Evolutionary conservation across 1,284 basidiomycete genomes (phyloP).

Genomic region (Moesziomyces parantarcticus): DNA sequence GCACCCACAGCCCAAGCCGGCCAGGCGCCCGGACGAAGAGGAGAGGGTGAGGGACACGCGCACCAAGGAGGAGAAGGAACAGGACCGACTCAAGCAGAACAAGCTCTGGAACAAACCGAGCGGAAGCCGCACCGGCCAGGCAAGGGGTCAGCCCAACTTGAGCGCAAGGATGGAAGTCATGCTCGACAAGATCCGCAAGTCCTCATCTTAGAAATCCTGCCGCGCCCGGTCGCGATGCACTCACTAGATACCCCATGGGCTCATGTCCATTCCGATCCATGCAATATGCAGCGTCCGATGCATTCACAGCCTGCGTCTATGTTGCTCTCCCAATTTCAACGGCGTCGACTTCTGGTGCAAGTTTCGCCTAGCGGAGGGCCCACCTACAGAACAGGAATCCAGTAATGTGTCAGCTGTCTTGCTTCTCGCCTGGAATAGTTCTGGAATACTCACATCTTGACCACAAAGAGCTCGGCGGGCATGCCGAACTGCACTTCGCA

Average conservation of each 20-base stretch:
- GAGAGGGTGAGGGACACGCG: constrained; percentile 31
- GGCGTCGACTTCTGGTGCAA: not conserved
- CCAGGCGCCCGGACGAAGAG: not conserved
- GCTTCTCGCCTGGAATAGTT: not conserved
- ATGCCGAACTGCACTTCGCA: constrained; percentile 62
- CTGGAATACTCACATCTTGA: constrained; percentile 57
- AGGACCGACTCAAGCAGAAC: constrained; percentile 50
- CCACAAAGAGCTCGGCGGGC: constrained; percentile 65
- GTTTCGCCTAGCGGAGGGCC: constrained; percentile 23
- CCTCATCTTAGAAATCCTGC: constrained; percentile 7
- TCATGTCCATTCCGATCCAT: not conserved
- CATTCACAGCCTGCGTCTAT: not conserved
- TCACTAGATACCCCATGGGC: constrained; percentile 18
- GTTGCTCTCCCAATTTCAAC: not conserved
- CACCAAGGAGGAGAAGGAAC: constrained; percentile 52
- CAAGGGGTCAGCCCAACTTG: constrained; percentile 64
- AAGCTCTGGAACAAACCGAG: constrained; percentile 62
- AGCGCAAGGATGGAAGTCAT: constrained; percentile 64
- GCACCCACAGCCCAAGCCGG: constrained; percentile 26
- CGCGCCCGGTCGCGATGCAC: not conserved
- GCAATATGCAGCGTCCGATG: not conserved
- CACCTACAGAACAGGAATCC: constrained; percentile 7
- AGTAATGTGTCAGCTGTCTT: not conserved
- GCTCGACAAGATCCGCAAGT: constrained; percentile 61
- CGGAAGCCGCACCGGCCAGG: constrained; percentile 52